Base-by-base conservation (phyloP, 352 stramenopile genomes). In the Phytophthora sp. region DNA sequence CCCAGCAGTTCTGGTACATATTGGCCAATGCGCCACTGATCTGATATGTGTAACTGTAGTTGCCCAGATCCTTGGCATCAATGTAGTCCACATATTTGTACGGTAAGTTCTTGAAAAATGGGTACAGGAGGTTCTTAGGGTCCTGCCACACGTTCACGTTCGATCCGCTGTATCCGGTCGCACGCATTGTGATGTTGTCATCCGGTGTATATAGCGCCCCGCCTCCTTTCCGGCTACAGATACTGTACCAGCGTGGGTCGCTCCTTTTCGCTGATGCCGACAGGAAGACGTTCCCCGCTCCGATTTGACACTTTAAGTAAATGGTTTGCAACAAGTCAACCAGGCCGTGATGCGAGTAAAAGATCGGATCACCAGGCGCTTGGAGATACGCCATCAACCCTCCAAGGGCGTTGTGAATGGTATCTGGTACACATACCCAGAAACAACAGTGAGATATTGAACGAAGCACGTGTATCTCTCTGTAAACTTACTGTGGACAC, bases 31-130 rank as follows among this genome's bases (percentile, higher is more conserved):
- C 68, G 2, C 79, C 78, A 9, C 64, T 79, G 47, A 88, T 65
- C 4, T 73, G 35, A 71, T 91, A 90, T 35, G 76, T 73, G 76
- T 89, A 91, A 63, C 73, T 90, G 69, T 90, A 82, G 16, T 69
- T 49, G 2, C 74, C 74, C 21, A 89, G 50, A 44, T 85, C 74
- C 41, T 79, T 84, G 11, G 69, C 71, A 41, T 89, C 82, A 1
- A 85, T 57, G 45, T 83, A 82, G n/a, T 80, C 69, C 0, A 23
- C 45, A 61, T 76, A 86, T 7, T 49, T 77, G 16, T 29, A 55
- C 0, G 82, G 83, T 0, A 91, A 30, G 46, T 83, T 75, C 33
- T 89, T 87, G 59, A 91, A 91, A 71, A 84, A 91, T 27, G 59
- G 72, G 46, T 88, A 88, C 13, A 90, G 51, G 6, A 73, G 73